A percentile compares a stretch with the other conserved stretches of the same genome.
Conservation (phyloP, 139 green algal genomes). For the Pseudopediastrum boryanum region DNA sequence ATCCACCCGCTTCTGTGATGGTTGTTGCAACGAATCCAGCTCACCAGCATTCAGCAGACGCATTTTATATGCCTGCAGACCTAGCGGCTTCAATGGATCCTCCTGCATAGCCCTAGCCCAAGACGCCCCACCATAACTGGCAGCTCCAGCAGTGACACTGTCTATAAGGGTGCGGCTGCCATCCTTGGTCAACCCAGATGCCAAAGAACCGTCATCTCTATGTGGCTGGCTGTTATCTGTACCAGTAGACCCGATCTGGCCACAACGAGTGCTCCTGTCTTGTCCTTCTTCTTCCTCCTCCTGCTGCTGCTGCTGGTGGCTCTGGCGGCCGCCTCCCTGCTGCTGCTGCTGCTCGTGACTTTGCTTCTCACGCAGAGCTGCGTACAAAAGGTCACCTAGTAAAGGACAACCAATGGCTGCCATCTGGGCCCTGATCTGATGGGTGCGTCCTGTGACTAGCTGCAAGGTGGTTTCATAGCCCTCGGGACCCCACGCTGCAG, state of each 20-base stretch:
- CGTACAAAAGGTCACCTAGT: constrained; percentile 79
- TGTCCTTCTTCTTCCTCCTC: not conserved
- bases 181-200: no score
- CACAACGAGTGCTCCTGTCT: not conserved
- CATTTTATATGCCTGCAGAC: constrained; percentile 27
- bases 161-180: not conserved
- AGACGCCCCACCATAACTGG: not conserved
- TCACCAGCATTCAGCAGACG: constrained; percentile 1
- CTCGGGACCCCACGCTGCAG: constrained; percentile 34
- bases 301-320: not conserved
- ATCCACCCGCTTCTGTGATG: no score
- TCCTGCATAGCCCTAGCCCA: constrained; percentile 18
- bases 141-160: not conserved
- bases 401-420: constrained; percentile 67
- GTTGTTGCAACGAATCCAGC: no score
- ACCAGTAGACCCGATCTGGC: not conserved
- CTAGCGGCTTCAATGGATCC: constrained; percentile 24
- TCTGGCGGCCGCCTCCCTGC: not conserved
- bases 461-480: constrained; percentile 66
- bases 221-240: not conserved
- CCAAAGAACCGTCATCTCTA: not conserved
- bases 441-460: constrained; percentile 81
- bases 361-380: constrained; percentile 25
- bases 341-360: constrained; percentile 1
- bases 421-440: constrained; percentile 86